Percentiles rank a stretch among this genome's conserved stretches.
Conservation (phyloP, 495 filamentous ascomycete genomes). For the Daldinia bambusicola region DNA sequence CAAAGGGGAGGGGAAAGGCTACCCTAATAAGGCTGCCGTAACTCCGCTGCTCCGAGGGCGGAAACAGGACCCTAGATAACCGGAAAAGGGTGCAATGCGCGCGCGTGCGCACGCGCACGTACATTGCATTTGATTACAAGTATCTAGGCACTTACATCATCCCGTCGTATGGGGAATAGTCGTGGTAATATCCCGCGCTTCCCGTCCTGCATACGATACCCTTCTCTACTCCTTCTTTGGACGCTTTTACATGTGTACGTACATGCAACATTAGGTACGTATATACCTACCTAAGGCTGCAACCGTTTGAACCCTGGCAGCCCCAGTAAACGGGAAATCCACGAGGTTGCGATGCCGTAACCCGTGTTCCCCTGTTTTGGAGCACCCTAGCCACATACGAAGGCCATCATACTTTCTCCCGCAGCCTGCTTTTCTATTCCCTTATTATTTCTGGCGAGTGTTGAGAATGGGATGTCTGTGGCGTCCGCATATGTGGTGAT, state of each 20-base stretch:
- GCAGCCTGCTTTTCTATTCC: slow-evolving; percentile 2
- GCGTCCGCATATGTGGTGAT: slow-evolving; percentile 13
- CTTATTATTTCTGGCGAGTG: not conserved
- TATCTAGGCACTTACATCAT: slow-evolving; percentile 38
- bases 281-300: slow-evolving; percentile 20
- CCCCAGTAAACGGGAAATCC: slow-evolving; percentile 36
- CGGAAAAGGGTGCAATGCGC: slow-evolving; percentile 40
- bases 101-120: slow-evolving; percentile 32
- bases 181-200: slow-evolving; percentile 43
- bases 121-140: slow-evolving; percentile 23
- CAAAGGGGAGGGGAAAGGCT: slow-evolving; percentile 17
- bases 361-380: slow-evolving; percentile 17
- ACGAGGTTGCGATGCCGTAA: slow-evolving; percentile 39
- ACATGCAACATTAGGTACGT: slow-evolving; percentile 3
- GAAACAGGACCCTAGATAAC: slow-evolving; percentile 25
- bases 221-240: not conserved
- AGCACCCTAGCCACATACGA: slow-evolving; percentile 1
- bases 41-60: slow-evolving; percentile 36
- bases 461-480: not conserved
- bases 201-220: slow-evolving; percentile 38
- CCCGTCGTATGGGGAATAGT: slow-evolving; percentile 32
- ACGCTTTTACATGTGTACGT: slow-evolving; percentile 22
- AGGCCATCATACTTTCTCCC: not conserved
- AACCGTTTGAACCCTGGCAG: slow-evolving; percentile 22
- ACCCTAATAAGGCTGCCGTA: slow-evolving; percentile 39